Evolutionary conservation across 1,284 basidiomycete species (phyloP).

Genomic region (Mycena sp.): DNA sequence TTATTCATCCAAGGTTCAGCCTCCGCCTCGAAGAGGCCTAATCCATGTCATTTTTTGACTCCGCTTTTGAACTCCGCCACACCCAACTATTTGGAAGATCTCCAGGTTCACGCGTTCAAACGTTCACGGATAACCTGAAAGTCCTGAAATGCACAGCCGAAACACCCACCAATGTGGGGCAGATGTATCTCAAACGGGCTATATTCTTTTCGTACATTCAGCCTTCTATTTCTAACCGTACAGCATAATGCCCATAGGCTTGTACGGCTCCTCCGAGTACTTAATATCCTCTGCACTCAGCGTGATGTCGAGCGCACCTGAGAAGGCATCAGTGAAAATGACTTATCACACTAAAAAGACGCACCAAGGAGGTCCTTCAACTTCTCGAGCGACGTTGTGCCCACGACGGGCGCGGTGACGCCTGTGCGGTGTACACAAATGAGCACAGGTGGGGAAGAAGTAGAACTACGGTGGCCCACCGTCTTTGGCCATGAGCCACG

Average conservation of each 20-base stretch:
- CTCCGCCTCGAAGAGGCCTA: too few relatives aligned
- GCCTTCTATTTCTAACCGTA: too few relatives aligned
- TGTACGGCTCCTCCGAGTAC: slow-evolving; percentile 57
- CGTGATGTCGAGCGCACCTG: slow-evolving; percentile 50
- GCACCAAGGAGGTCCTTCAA: slow-evolving; percentile 58
- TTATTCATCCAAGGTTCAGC: too few relatives aligned
- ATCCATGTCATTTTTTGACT: too few relatives aligned
- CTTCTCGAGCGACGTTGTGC: slow-evolving; percentile 62
- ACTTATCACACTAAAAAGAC: slow-evolving; percentile 18
- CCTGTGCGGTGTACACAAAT: slow-evolving; percentile 33
- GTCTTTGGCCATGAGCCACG: slow-evolving; percentile 60
- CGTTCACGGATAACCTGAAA: too few relatives aligned
- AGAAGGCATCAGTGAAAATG: not conserved
- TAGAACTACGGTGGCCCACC: slow-evolving; percentile 30
- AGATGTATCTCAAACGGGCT: too few relatives aligned
- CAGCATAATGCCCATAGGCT: slow-evolving; percentile 45
- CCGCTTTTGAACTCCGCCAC: too few relatives aligned
- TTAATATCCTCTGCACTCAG: slow-evolving; percentile 62
- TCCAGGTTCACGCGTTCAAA: too few relatives aligned
- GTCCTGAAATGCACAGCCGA: too few relatives aligned
- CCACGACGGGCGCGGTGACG: slow-evolving; percentile 65
- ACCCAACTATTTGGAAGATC: too few relatives aligned
- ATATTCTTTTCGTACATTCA: too few relatives aligned
- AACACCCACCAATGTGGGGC: too few relatives aligned
- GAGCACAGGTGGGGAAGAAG: not conserved